These are phyloP conservation scores for Amaranthus hypochondriacus DNA, from an alignment of 148 eudicot species.

Conservation along the genomic window DNA sequence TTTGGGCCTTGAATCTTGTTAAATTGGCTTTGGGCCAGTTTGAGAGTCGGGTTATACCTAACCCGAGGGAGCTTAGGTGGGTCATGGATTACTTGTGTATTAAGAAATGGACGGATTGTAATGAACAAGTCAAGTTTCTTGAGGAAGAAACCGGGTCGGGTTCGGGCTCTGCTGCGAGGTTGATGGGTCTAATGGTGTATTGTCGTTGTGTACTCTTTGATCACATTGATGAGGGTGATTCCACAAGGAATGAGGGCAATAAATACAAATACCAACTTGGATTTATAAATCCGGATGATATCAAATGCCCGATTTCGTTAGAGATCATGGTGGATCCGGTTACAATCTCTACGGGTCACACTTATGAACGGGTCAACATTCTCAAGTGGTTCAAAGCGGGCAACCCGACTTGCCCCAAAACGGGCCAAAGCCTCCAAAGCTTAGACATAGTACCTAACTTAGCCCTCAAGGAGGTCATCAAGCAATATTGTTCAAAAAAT, in stretches of 20 bases:
- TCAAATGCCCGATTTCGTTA: slow-evolving; percentile 78
- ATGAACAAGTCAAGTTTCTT: slow-evolving; percentile 53
- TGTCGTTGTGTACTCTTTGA: slow-evolving; percentile 52
- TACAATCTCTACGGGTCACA: slow-evolving; percentile 67
- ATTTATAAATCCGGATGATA: slow-evolving; percentile 54
- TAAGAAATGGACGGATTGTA: slow-evolving; percentile 53
- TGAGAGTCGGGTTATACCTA: slow-evolving; percentile 47
- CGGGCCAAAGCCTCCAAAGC: slow-evolving; percentile 51
- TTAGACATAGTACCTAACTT: slow-evolving; percentile 58
- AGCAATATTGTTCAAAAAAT: slow-evolving; percentile 39
- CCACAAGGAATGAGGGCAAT: background rate
- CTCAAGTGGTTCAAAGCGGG: slow-evolving; percentile 68
- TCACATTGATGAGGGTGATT: slow-evolving; percentile 23
- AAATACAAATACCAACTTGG: background rate
- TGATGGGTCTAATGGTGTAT: slow-evolving; percentile 53
- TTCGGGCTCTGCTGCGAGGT: slow-evolving; percentile 21
- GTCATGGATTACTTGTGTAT: slow-evolving; percentile 55
- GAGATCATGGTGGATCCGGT: slow-evolving; percentile 90
- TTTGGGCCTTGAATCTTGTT: slow-evolving; percentile 23
- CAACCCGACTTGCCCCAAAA: slow-evolving; percentile 65
- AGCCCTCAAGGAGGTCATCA: slow-evolving; percentile 48
- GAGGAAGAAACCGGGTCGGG: slow-evolving; percentile 45
- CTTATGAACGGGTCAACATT: slow-evolving; percentile 72
- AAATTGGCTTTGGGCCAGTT: slow-evolving; percentile 29
- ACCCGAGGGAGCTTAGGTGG: slow-evolving; percentile 37